Evolutionary conservation across 495 filamentous ascomycete genomes (phyloP), one percentile per base, ranked within the genome.

Genomic region (Penicillium flavigenum): DNA sequence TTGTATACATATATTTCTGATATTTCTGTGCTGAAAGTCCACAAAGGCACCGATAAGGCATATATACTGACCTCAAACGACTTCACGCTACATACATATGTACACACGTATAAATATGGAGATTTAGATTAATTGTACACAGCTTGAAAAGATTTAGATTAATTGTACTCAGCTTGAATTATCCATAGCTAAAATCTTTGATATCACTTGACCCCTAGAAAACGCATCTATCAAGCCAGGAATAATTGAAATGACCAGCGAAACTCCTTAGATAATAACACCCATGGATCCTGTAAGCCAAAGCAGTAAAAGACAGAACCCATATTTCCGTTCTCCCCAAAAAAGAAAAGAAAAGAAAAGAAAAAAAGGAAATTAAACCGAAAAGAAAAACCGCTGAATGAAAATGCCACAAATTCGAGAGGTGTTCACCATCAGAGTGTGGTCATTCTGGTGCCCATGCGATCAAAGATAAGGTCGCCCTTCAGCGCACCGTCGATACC

Each of bases 401-500:
- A 19, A 41, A 44, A 57, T 43, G 53, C n/a, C n/a, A 59, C 3
- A 54, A 49, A 16, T 11, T 9, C 39, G 53, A 47, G 11, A 24
- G 14, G 49, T 7, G 24, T 34, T 14, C 54, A 11, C 14, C 11
- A 36, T 64, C 52, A 76, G 22, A 68, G 64, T 11, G 75, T 42
- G n/a, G 66, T 67, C 42, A 79, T 62, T 39, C 75, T 63, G 19
- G 72, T 64, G 31, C 70, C 70, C 75, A 79, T 78, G 8, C 69
- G 67, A 44, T 79, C 76, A 47, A 76, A 74, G 43, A 74, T 64
- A 34, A 78, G 52, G 27, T 78, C 76, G 7, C 69, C 67, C 59
- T 73, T 75, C 41, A 78, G 48, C 2, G 73, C 65, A 4, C 69
- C 64, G 45, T 79, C 76, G 4, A 79, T 36, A 3, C 76, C 75